Evolutionary conservation across 257 asterid species (phyloP), one percentile per base, ranked within the genome.

Genomic region (Cinchona pubescens): DNA sequence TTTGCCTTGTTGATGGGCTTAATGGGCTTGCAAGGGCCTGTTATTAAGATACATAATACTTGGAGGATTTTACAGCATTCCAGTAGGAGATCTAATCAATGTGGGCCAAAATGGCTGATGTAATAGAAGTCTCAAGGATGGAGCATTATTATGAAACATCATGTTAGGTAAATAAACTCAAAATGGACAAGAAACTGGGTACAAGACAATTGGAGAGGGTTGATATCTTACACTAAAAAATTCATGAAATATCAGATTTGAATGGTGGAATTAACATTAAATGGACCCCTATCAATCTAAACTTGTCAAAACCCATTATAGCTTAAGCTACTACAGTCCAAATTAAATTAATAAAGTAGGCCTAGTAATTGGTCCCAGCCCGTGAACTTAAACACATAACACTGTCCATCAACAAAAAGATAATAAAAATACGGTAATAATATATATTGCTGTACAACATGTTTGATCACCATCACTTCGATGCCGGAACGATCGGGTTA

Each of bases 241-340:
- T 70, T 71, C n/a, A 30, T 49, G 46, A 70, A 30, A 49, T 30
- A n/a, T 21, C 56, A n/a, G 12, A 14, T 25, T 56, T 15, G 58
- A 30, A 16, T 40, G 42, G 30, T 58, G 9, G 58, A 48, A 58
- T 40, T 15, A 16, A 59, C 23, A 32, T 19, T 40, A 42, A 72
- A 48, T 27, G 53, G 76, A 7, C 76, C 69, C 76, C 76, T 18
- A 7, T 23, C n/a, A 46, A 29, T 40, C 76, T 38, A 56, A 11
- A 72, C 7, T 25, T 38, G 69, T 59, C 60, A 73, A 59, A 59
- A 56, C 59, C 76, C 76, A 58, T 71, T 9, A 42, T 59, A 40
- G 42, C 35, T 65, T 56, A 58, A 13, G 40, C 12, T 25, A 29
- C 43, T 38, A 38, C 3, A 13, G 68, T 58, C 76, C 68, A 58